Conservation (phyloP, 108 stramenopile genomes). For the Schizochytrium sp. region DNA sequence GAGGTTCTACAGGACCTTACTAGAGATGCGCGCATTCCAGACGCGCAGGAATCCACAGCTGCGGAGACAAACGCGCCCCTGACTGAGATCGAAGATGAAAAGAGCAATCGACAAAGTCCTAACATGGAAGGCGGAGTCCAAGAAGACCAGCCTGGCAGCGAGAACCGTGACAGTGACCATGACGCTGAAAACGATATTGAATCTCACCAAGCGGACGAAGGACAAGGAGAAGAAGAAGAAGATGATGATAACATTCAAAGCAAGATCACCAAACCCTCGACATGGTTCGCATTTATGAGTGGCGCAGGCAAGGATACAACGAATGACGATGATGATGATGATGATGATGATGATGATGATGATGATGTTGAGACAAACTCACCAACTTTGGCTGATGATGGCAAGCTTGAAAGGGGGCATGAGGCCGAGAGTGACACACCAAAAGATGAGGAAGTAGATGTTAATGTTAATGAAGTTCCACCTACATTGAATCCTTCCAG, state of each 20-base stretch:
- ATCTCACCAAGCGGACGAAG: background rate
- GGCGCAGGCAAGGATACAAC: background rate
- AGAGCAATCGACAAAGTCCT: background rate
- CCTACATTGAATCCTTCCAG: too few species aligned
- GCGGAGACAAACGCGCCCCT: background rate
- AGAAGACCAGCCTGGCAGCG: background rate
- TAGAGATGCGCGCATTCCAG: background rate
- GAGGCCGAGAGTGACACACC: too few species aligned
- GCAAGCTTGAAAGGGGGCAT: too few species aligned
- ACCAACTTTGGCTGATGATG: too few species aligned
- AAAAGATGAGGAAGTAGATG: too few species aligned
- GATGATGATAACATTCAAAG: background rate
- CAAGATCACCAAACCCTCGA: too few species aligned
- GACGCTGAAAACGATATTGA: background rate
- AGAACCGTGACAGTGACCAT: background rate
- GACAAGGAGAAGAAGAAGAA: background rate
- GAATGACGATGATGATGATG: background rate
- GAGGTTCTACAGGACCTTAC: conserved; percentile 16
- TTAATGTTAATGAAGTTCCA: too few species aligned
- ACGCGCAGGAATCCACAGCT: background rate
- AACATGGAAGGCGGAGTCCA: background rate
- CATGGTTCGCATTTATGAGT: too few species aligned
- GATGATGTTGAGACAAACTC: too few species aligned
- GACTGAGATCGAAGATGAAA: background rate
- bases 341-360: background rate